Evolutionary conservation across 345 rosid species (phyloP).

Genomic region (Hibiscus trionum): DNA sequence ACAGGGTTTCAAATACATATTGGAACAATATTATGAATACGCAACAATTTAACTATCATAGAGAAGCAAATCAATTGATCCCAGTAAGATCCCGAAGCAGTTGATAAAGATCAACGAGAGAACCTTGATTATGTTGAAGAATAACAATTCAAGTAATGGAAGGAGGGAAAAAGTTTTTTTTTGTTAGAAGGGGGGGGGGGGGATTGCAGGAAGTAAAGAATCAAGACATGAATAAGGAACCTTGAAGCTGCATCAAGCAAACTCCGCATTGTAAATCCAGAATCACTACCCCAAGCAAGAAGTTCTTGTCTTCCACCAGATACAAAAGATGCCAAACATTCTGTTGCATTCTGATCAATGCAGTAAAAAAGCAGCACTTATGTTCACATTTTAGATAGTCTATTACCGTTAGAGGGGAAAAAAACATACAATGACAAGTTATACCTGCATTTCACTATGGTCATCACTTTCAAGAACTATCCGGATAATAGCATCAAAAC

Average conservation of each 20-base stretch:
- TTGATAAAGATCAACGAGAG: neutral
- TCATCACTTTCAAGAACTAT: slow-evolving; percentile 77
- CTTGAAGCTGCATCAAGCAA: slow-evolving; percentile 94
- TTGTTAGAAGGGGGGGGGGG: neutral
- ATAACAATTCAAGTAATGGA: neutral
- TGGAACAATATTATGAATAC: neutral
- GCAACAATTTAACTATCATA: neutral
- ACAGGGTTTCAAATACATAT: neutral
- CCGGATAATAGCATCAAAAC: slow-evolving; percentile 70
- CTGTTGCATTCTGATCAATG: slow-evolving; percentile 72
- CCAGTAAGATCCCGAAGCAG: neutral
- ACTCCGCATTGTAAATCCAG: slow-evolving; percentile 70
- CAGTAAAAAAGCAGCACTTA: slow-evolving; percentile 21
- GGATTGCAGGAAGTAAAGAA: neutral
- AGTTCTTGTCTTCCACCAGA: slow-evolving; percentile 65
- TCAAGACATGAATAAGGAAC: slow-evolving; percentile 25
- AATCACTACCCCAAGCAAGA: slow-evolving; percentile 77
- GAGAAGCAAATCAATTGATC: neutral
- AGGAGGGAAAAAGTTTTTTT: neutral
- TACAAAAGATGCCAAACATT: slow-evolving; percentile 80
- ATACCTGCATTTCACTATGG: slow-evolving; percentile 91
- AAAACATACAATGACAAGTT: slow-evolving; percentile 8
- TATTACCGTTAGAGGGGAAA: slow-evolving; percentile 1
- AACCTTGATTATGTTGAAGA: neutral
- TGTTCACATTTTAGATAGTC: slow-evolving; percentile 3